phyloP scores from a whole-genome alignment of 257 asterid genomes.

The Solanum rostratum region DNA sequence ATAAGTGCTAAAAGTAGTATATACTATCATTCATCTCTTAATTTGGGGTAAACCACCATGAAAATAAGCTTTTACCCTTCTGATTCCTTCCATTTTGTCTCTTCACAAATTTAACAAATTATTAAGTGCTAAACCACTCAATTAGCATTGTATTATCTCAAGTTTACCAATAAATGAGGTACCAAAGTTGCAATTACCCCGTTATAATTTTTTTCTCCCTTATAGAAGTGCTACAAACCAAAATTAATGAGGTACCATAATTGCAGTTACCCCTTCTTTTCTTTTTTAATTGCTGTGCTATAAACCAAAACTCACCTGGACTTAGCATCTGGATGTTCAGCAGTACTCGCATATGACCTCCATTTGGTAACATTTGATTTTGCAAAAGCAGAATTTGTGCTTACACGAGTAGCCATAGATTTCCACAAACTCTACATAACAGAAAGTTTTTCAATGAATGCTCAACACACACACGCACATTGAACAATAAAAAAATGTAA shows the following conservation, averaged over 20 bases:
- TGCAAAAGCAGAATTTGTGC: neutral
- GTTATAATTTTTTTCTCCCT: too few species aligned
- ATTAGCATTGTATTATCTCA: neutral
- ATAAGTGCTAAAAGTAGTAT: neutral
- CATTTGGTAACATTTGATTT: neutral
- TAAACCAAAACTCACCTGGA: neutral
- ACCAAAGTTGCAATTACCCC: too few species aligned
- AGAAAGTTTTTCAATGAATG: neutral
- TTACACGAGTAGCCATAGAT: neutral
- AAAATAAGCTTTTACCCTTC: neutral
- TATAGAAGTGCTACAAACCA: too few species aligned
- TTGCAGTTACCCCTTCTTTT: neutral
- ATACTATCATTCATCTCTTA: neutral
- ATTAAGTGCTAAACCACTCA: neutral
- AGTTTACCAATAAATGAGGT: too few species aligned
- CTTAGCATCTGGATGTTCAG: neutral
- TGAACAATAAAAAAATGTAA: neutral
- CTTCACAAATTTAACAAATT: neutral
- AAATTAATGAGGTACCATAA: neutral
- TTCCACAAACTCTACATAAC: neutral
- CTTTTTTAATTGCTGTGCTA: neutral
- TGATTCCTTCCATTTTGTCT: neutral
- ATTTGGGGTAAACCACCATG: neutral
- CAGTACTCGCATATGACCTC: neutral
- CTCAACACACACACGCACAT: neutral